Base-by-base conservation (phyloP, 2,329 filamentous ascomycete genomes). In the Diplocarpon rosae region DNA sequence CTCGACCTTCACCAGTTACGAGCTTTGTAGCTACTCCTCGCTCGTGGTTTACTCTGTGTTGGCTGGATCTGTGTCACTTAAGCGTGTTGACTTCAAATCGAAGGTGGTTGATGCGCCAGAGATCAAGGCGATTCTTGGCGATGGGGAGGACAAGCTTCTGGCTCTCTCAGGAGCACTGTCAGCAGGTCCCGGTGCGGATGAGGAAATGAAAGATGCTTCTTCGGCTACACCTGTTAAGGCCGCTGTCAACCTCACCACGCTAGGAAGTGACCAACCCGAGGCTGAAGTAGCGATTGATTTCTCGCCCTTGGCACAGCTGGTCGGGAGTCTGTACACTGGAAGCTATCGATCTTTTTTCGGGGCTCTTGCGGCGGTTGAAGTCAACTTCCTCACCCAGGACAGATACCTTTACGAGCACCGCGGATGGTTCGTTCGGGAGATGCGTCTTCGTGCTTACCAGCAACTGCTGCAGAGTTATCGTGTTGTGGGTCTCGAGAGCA, bases 81-180 rank as follows among this genome's bases (percentile, higher is more conserved):
- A 95, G 71, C 84, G 92, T 39, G 87, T 95, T 29, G 92, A 98
- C 66, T 98, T 98, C 76, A 98, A 98, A 73, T 85, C 85, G 54
- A 96, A 96, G 72, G 92, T 98, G 20, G 90, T 98, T 33, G 92
- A 98, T 64, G 92, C 92, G 7, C 90, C 92, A 11, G 92, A 98
- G 69, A 95, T 98, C 69, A 94, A 92, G 69, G 92, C 92, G 31
- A 93, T 98, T 52, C 78, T 98, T 17, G 92, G 90, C 47, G 82
- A 90, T 56, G 82, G 82, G 17, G 85, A 93, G 57, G 89, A 95
- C 61, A 90, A 90, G 66, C 70, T 95, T 43, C 74, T 87, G 28
- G 88, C 87, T 0, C 70, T 95, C 16, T 80, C 81, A 27, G 88
- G 89, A 14, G 81, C 83, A 28, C 69, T 88, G 43, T 92, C 87